Evolutionary conservation across 1,139 yeast genomes (phyloP).

Genomic region (Blastobotrys niveus): DNA sequence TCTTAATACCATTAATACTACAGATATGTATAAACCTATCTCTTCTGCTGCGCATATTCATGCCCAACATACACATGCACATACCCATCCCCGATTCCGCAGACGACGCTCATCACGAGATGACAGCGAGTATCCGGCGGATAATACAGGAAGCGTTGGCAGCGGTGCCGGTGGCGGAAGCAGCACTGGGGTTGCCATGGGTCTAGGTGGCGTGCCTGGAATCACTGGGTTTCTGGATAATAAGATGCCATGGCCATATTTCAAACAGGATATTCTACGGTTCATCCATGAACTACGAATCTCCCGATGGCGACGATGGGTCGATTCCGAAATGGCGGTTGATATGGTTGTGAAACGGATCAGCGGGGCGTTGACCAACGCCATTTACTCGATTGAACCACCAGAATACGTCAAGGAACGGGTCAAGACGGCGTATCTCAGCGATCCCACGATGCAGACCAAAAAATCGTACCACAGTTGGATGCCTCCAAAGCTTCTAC

Average conservation of each 20-base stretch:
- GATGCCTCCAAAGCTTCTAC: constrained; percentile 46
- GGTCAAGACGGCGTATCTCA: constrained; percentile 22
- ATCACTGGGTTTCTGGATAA: constrained; percentile 47
- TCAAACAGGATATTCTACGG: constrained; percentile 72
- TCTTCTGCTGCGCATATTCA: too few relatives aligned
- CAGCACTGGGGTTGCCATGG: background rate
- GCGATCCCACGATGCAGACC: constrained; percentile 15
- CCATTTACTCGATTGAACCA: constrained; percentile 61
- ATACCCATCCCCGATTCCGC: background rate
- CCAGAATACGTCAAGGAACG: constrained; percentile 32
- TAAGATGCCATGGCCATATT: constrained; percentile 72
- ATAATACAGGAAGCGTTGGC: background rate
- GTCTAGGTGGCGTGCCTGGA: constrained; percentile 20
- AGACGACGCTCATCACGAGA: constrained; percentile 7
- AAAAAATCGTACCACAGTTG: constrained; percentile 28
- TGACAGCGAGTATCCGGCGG: background rate
- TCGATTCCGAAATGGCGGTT: constrained; percentile 33
- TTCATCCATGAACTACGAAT: constrained; percentile 59
- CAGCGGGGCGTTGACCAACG: constrained; percentile 89
- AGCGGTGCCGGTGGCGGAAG: too few relatives aligned
- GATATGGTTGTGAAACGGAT: constrained; percentile 57
- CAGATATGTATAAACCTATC: too few relatives aligned
- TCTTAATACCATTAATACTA: too few relatives aligned
- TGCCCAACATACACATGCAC: too few relatives aligned
- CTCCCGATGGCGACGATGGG: constrained; percentile 63